Percentiles rank a stretch among this genome's conserved stretches.
These are phyloP conservation scores for Gossypium trilobum DNA, from an alignment of 441 rosid genomes.

Conservation along the genomic window DNA sequence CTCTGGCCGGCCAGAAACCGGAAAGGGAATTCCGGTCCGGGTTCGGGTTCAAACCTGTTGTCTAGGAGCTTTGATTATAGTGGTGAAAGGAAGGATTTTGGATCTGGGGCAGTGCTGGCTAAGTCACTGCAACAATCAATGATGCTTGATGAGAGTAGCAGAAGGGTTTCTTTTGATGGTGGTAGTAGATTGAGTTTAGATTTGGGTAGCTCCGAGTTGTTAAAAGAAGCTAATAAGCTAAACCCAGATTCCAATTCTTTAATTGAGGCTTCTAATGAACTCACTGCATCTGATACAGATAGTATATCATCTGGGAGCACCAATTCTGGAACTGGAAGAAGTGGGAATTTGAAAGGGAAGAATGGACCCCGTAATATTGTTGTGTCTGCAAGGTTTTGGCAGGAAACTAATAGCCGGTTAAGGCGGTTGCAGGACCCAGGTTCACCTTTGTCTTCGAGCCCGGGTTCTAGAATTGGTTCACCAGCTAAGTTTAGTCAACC, in stretches of 20 bases:
- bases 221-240: constrained; percentile 22
- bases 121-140: constrained; percentile 41
- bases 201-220: constrained; percentile 27
- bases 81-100: constrained; percentile 25
- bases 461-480: constrained; percentile 32
- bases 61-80: constrained; percentile 52
- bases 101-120: constrained; percentile 38
- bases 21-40: constrained; percentile 21
- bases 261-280: constrained; percentile 35
- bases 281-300: constrained; percentile 48
- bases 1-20: constrained; percentile 52
- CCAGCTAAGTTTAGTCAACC: constrained; percentile 42
- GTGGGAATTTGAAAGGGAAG: constrained; percentile 28
- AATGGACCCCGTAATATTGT: constrained; percentile 30
- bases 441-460: constrained; percentile 43
- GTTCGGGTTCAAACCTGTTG: constrained; percentile 27
- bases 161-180: constrained; percentile 37
- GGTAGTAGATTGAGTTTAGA: constrained; percentile 40
- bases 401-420: constrained; percentile 61
- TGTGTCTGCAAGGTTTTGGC: constrained; percentile 65
- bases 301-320: constrained; percentile 57
- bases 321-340: constrained; percentile 35
- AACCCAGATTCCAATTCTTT: constrained; percentile 29
- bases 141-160: constrained; percentile 29
- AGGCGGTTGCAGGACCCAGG: constrained; percentile 61